Percentiles rank a stretch among this genome's conserved stretches.
Conservation (phyloP, 2,329 filamentous ascomycete genomes). For the Davidsoniella virescens region DNA sequence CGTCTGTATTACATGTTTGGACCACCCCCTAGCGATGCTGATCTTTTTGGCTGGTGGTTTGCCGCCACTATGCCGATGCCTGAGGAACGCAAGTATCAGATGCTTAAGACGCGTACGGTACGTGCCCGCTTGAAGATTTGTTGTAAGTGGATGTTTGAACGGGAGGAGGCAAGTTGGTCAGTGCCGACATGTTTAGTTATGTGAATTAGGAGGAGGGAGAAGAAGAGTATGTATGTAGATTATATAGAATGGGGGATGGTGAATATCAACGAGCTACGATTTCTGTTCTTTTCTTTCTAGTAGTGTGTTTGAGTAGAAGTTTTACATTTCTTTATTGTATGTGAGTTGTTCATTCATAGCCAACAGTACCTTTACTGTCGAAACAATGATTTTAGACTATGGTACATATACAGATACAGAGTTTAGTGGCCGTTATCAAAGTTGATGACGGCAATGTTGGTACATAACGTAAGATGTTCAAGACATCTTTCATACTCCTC, state of each 20-base stretch:
- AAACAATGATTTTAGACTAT: too few relatives aligned
- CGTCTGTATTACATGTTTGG: constrained; percentile 39
- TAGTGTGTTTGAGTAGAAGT: background rate
- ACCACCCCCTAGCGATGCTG: constrained; percentile 58
- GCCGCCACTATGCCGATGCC: constrained; percentile 64
- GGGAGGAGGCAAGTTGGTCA: constrained; percentile 57
- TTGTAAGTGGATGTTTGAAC: constrained; percentile 58
- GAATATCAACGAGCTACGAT: background rate
- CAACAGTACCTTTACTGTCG: too few relatives aligned
- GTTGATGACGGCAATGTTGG: too few relatives aligned
- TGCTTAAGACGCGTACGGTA: constrained; percentile 60
- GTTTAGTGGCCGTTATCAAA: too few relatives aligned
- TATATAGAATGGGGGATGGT: background rate
- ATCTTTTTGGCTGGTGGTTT: constrained; percentile 79
- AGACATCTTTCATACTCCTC: too few relatives aligned
- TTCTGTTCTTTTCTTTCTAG: background rate
- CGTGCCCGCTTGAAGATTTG: constrained; percentile 71
- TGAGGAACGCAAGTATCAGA: constrained; percentile 62
- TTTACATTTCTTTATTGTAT: background rate
- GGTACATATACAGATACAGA: too few relatives aligned
- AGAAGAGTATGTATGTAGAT: background rate
- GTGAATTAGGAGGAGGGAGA: background rate
- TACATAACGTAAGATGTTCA: too few relatives aligned
- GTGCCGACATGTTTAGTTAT: constrained; percentile 19
- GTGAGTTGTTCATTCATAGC: background rate